phyloP scores from a whole-genome alignment of 345 rosid genomes.

The Eucalyptus cladocalyx region DNA sequence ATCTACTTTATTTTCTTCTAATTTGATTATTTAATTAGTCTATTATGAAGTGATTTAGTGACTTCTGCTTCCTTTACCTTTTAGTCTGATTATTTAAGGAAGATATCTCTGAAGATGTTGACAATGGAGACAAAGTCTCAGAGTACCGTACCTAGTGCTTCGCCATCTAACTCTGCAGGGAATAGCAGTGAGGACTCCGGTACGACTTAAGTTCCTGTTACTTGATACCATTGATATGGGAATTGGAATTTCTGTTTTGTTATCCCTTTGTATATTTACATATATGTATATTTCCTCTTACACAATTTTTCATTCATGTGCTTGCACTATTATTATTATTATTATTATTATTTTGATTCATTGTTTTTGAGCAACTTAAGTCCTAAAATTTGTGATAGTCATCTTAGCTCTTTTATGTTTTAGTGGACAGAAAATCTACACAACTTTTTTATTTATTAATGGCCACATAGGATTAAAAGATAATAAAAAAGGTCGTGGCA shows the following conservation, averaged over 20 bases:
- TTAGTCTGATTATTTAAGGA: slow-evolving; percentile 72
- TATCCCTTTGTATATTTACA: not conserved
- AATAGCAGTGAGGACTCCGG: slow-evolving; percentile 45
- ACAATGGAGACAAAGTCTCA: slow-evolving; percentile 69
- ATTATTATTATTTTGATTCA: not conserved
- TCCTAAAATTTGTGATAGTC: not conserved
- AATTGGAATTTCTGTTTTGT: not conserved
- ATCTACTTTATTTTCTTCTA: not conserved
- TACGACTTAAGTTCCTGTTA: not conserved
- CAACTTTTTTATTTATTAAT: not conserved
- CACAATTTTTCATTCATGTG: not conserved
- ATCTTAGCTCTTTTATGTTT: not conserved
- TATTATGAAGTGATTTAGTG: not conserved
- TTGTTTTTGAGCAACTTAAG: not conserved
- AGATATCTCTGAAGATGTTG: slow-evolving; percentile 80
- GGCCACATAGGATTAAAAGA: not conserved
- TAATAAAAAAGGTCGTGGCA: not conserved
- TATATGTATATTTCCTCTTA: not conserved
- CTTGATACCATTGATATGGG: not conserved
- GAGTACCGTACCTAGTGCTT: slow-evolving; percentile 18
- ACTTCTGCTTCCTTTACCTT: not conserved
- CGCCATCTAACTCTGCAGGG: slow-evolving; percentile 19
- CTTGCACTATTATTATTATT: not conserved
- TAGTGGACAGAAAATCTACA: not conserved
- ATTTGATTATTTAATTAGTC: not conserved